Conservation (phyloP, 177 flowering plant genomes). For the Vitis hybrid region DNA sequence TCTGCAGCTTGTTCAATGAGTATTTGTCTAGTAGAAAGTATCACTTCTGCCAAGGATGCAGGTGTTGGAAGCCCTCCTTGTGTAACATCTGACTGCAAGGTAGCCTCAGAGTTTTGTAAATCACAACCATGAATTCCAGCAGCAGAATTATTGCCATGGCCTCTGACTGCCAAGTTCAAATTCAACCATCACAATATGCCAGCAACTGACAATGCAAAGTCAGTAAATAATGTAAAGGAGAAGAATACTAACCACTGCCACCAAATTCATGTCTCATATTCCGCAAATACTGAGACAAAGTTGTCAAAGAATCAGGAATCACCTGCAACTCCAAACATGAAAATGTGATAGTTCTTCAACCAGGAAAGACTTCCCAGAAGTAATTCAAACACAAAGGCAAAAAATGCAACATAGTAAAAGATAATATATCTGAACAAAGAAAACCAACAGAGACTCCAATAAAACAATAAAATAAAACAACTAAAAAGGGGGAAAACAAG, state of each 20-base stretch:
- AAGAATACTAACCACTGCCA: conserved; percentile 39
- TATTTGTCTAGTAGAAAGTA: conserved; percentile 52
- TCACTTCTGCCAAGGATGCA: conserved; percentile 66
- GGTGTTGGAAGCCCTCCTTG: conserved; percentile 60
- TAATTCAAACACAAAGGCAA: neutral
- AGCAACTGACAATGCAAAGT: neutral
- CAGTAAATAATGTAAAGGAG: neutral
- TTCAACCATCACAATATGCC: conserved; percentile 13
- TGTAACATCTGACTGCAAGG: conserved; percentile 21
- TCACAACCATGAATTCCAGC: conserved; percentile 21
- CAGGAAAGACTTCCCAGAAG: neutral
- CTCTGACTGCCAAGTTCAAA: conserved; percentile 34
- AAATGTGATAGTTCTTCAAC: neutral
- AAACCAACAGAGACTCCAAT: neutral
- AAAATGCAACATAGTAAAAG: neutral
- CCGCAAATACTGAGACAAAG: conserved; percentile 59
- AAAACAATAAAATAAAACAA: conserved; percentile 1
- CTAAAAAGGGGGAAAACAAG: neutral
- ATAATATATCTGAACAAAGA: neutral
- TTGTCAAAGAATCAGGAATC: conserved; percentile 77
- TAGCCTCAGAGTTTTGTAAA: conserved; percentile 24
- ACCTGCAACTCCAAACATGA: conserved; percentile 43
- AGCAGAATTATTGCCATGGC: conserved; percentile 23
- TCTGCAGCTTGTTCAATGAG: conserved; percentile 57
- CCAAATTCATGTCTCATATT: conserved; percentile 55